Percentiles rank a stretch among this genome's conserved stretches.
Conservation (phyloP, 257 asterid species). For the Solanum piurae region DNA sequence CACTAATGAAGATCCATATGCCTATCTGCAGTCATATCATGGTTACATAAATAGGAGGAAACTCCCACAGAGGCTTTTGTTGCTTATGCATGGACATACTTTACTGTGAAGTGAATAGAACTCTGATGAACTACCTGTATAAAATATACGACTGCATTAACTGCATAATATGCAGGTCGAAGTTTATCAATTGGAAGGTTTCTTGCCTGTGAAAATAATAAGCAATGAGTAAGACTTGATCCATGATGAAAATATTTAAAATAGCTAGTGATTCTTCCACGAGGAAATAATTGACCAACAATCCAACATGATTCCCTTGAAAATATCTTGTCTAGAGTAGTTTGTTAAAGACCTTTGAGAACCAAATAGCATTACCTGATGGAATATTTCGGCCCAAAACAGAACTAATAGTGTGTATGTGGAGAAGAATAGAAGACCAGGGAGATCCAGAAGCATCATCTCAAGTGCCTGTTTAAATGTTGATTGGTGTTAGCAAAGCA, state of each 20-base stretch:
- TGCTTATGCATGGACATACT: not conserved
- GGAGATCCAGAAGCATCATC: slow-evolving; percentile 28
- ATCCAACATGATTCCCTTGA: not conserved
- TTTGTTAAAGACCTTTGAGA: not conserved
- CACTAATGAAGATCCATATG: slow-evolving; percentile 18
- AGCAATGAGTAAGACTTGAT: not conserved
- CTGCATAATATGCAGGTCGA: slow-evolving; percentile 13
- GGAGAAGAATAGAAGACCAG: slow-evolving; percentile 30
- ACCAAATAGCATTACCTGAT: slow-evolving; percentile 15
- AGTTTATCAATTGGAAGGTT: slow-evolving; percentile 26
- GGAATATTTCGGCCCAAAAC: slow-evolving; percentile 34
- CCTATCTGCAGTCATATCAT: slow-evolving; percentile 4
- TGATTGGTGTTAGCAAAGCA: not conserved
- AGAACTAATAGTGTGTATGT: slow-evolving; percentile 30
- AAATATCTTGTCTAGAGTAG: not conserved
- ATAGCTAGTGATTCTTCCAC: not conserved
- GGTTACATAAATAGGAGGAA: not conserved
- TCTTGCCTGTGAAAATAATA: slow-evolving; percentile 16
- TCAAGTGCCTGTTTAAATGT: slow-evolving; percentile 16
- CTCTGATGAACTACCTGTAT: slow-evolving; percentile 9
- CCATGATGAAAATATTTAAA: not conserved
- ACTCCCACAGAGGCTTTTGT: not conserved
- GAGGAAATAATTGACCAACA: not conserved
- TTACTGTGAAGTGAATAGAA: not conserved
- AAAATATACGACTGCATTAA: slow-evolving; percentile 19